Base-by-base conservation (phyloP, 257 asterid genomes). In the Nicotiana sylvestris region DNA sequence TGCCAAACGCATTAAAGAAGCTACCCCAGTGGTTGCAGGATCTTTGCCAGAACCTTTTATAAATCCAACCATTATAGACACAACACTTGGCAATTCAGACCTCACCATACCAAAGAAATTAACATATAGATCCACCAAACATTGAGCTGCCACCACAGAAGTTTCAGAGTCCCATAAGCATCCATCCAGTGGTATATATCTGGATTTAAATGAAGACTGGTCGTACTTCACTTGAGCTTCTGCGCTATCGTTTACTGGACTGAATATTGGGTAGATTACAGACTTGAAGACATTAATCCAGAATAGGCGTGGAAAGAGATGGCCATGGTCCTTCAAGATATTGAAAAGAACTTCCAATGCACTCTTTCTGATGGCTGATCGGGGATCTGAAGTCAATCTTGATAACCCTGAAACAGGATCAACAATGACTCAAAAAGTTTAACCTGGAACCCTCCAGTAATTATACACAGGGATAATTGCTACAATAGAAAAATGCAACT, bases 241-340 rank as follows among this genome's bases (percentile, higher is more conserved):
- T 83, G 90, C 87, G 68, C 83, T 86, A 84, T 91, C 97, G 83
- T 46, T 77, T 37, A 85, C 82, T 85, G 91, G 85, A 84, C 84
- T 87, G 86, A 96, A 94, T 83, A 94, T 90, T 66, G 99, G 98
- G 86, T 88, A 91, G 83, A 96, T 87, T 27, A 90, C 93, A 76
- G 92, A 88, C 80, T 82, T 87, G 88, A 92, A 96, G 87, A 96
- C 87, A 84, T 80, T 88, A 58, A 68, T 86, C 99, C 99, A 96
- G 85, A 96, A 93, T 70, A 88, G 72, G 80, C 83, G 88, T 13
- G 97, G 87, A 86, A 94, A 96, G 84, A 96, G 94, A 82, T 90
- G 94, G 60, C 99, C 99, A 80, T 96, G 98, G 91, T 96, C 99
- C 88, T 94, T 94, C 86, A 96, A 87, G 85, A 93, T 96, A 89